Evolutionary conservation across 495 filamentous ascomycete species (phyloP), one percentile per base, ranked within the genome.

Genomic region (Antarctomyces pellizariae): DNA sequence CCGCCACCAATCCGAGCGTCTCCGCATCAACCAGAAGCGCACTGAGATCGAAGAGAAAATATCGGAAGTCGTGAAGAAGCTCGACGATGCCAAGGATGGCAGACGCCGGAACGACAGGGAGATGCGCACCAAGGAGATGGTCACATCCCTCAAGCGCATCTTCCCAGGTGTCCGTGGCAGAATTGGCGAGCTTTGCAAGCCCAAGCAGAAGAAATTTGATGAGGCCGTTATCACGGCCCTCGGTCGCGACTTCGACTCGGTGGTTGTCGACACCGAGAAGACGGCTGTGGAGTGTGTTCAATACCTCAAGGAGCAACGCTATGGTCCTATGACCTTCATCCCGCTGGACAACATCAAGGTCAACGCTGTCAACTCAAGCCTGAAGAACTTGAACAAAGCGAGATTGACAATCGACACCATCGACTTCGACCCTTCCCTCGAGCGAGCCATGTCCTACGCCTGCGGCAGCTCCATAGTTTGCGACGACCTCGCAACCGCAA

Each of bases 301-400:
- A 39, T 86, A 89, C 47, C 62, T 95, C 24, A 78, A 79, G 32
- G 82, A 92, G 29, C 80, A 93, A 42, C 68, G 74, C 18, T 64
- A 70, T 12, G 69, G 75, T 13, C 76, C 79, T 34, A 70, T 80
- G 30, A 93, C 76, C 1, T 95, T 95, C 47, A 74, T 95, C 30
- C 86, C 86, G 0, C 60, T 95, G 7, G 86, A 99, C 50, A 92
- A 90, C 13, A 92, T 99, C 41, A 86, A 93, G 37, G 77, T 90
- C 41, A 79, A 73, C 41, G 66, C 75, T 6, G 60, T 79, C 30
- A 86, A 89, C 42, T 77, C 79, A 7, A 83, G 75, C 36, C 48
- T 95, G 22, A 93, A 93, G 51, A 76, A 82, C 22, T 73, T 91
- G 45, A 62, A 80, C 28, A 67, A 72, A 8, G 75, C 71, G 5